Base-by-base conservation (phyloP, 2,329 filamentous ascomycete species). In the Botrytis pseudocinerea region DNA sequence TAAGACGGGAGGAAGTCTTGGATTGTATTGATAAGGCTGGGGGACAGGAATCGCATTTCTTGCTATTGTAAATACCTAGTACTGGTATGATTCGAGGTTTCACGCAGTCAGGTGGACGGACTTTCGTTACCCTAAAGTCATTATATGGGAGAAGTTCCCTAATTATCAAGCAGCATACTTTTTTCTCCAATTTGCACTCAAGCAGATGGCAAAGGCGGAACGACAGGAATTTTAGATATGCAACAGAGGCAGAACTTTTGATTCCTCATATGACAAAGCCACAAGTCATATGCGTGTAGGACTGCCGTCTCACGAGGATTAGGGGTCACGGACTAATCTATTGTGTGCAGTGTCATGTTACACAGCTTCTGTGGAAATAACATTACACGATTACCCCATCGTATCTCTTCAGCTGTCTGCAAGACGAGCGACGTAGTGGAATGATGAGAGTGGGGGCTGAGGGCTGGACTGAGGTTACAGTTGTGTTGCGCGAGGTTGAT, bases 151-250 rank as follows among this genome's bases (percentile, higher is more conserved):
- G 42, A 48, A 14, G 40, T 20, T 35, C 22, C 42, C 22, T 38
- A 65, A 7, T 65, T 32, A 32, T 65, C 28, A 63, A 40, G 28
- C 63, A 65, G 44, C 63, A 65, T 65, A 28, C 22, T 4, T 22
- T 32, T 57, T 12, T 25, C n/a, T 44, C 40, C 35, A 42, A 16
- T 42, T 25, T n/a, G n/a, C 38, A 9, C 38, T 10, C 38, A 32
- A 42, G 28, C 2, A 38, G 38, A 25, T 40, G 48, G n/a, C 20
- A 57, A 69, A 44, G 51, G 51, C 65, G 48, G 35, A 69, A 69
- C 65, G 35, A 69, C 48, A 59, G 54, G 25, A 25, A 32, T 69
- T 35, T 42, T n/a, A 69, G 65, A 69, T 22, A 59, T 44, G 38
- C 65, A 69, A 69, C 65, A 42, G 35, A 42, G 35, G 18, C 6